Percentiles rank a stretch among this genome's conserved stretches.
Evolutionary conservation across 176 grass and related monocot species (phyloP).

Genomic region (Tillandsia leiboldiana): DNA sequence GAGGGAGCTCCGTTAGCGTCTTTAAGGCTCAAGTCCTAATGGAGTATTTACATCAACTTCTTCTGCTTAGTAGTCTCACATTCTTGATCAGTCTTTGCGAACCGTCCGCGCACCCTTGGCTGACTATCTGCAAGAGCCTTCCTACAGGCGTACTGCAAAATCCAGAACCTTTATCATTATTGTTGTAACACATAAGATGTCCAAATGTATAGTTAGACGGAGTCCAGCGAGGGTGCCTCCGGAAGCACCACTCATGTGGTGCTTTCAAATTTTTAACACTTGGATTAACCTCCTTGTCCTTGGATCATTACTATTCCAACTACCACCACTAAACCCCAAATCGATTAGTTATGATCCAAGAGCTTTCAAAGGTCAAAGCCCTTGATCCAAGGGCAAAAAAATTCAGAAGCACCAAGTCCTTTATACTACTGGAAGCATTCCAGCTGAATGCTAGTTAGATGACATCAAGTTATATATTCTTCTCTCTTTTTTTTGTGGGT

Average conservation of each 20-base stretch:
- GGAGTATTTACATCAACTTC: slow-evolving; percentile 14
- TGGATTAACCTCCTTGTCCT: no score
- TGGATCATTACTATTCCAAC: no score
- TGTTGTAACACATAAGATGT: background rate
- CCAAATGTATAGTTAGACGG: background rate
- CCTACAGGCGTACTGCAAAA: slow-evolving; percentile 79
- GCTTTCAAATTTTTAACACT: background rate
- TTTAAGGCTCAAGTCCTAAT: slow-evolving; percentile 13
- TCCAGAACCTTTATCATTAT: background rate
- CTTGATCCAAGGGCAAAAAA: no score
- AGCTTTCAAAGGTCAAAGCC: no score
- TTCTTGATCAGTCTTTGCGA: slow-evolving; percentile 80
- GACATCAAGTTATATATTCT: no score
- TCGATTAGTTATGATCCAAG: no score
- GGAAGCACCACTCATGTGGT: background rate
- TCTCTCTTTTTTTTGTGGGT: no score
- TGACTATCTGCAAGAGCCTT: slow-evolving; percentile 98
- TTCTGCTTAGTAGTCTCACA: slow-evolving; percentile 39
- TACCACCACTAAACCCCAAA: no score
- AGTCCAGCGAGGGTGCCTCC: background rate
- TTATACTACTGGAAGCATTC: no score
- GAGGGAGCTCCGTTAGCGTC: slow-evolving; percentile 9
- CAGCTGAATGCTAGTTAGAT: no score
- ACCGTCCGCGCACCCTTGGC: slow-evolving; percentile 90
- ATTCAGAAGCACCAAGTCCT: no score